These are phyloP conservation scores for Colletotrichum paranaense DNA, from an alignment of 2,329 filamentous ascomycete species.

Conservation along the genomic window DNA sequence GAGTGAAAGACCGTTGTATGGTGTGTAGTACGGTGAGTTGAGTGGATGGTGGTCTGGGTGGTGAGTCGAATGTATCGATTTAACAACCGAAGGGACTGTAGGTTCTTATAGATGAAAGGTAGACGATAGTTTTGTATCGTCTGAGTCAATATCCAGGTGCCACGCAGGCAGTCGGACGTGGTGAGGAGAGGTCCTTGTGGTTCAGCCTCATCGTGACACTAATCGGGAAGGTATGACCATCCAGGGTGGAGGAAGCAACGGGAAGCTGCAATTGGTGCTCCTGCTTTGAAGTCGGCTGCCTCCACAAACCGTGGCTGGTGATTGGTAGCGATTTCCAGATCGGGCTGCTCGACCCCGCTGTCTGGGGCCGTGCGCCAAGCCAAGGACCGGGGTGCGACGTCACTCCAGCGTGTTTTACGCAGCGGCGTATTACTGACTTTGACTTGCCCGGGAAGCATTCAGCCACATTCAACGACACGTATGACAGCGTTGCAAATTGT, in stretches of 20 bases:
- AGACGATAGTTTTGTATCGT: background rate
- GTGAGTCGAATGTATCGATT: background rate
- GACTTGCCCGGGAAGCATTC: background rate
- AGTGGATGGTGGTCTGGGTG: background rate
- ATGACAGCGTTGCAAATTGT: no score
- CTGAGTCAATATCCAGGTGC: background rate
- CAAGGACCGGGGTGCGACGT: background rate
- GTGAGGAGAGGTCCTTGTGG: no score
- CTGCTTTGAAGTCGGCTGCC: background rate
- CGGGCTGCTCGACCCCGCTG: background rate
- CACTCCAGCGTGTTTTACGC: conserved; percentile 22
- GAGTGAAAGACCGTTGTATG: no score
- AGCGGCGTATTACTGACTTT: conserved; percentile 22
- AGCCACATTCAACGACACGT: no score
- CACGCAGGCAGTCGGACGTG: background rate
- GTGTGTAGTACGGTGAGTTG: background rate
- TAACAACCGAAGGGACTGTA: background rate
- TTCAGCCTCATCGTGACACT: conserved; percentile 7
- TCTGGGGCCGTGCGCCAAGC: background rate
- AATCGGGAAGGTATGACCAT: background rate
- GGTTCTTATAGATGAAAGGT: background rate
- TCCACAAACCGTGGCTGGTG: background rate
- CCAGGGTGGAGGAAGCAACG: background rate
- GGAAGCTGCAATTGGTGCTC: background rate
- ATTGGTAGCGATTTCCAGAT: background rate